phyloP scores from a whole-genome alignment of 2,329 filamentous ascomycete genomes.

The Ampelomyces quisqualis region DNA sequence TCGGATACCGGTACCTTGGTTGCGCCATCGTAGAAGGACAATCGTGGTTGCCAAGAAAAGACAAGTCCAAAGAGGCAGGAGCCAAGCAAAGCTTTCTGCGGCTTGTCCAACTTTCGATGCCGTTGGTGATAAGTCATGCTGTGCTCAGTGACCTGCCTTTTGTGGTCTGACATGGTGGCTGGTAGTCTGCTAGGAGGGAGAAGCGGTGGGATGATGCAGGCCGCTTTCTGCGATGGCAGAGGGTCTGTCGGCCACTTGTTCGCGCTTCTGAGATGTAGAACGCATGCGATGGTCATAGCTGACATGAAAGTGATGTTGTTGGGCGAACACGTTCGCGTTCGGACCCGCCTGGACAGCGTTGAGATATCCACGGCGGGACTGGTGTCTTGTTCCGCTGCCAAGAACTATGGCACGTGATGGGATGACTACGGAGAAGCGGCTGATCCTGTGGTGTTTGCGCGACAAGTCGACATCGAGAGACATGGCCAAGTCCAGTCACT shows the following conservation, averaged over 20 bases:
- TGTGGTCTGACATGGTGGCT: slow-evolving; percentile 11
- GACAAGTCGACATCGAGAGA: too few species aligned
- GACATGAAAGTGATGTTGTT: neutral
- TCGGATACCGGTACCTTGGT: slow-evolving; percentile 13
- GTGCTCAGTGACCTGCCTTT: slow-evolving; percentile 24
- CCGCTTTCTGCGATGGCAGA: neutral
- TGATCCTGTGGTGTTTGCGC: too few species aligned
- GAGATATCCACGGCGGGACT: too few species aligned
- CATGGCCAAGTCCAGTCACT: too few species aligned
- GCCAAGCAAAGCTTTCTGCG: slow-evolving; percentile 27
- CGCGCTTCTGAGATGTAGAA: too few species aligned
- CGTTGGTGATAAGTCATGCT: slow-evolving; percentile 10
- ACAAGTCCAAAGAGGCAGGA: slow-evolving; percentile 20
- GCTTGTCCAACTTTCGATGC: slow-evolving; percentile 22
- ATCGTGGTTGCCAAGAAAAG: slow-evolving; percentile 18
- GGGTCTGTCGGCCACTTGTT: neutral
- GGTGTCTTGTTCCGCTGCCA: too few species aligned
- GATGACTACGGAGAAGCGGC: too few species aligned
- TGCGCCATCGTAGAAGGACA: slow-evolving; percentile 9
- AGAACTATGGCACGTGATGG: too few species aligned
- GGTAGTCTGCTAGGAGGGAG: slow-evolving; percentile 10
- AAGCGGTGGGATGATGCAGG: slow-evolving; percentile 12
- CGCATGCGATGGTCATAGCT: too few species aligned
- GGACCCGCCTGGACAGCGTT: too few species aligned
- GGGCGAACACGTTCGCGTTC: neutral